Base-by-base conservation (phyloP, 2,329 filamentous ascomycete species). In the Aurifilum marmelostoma region DNA sequence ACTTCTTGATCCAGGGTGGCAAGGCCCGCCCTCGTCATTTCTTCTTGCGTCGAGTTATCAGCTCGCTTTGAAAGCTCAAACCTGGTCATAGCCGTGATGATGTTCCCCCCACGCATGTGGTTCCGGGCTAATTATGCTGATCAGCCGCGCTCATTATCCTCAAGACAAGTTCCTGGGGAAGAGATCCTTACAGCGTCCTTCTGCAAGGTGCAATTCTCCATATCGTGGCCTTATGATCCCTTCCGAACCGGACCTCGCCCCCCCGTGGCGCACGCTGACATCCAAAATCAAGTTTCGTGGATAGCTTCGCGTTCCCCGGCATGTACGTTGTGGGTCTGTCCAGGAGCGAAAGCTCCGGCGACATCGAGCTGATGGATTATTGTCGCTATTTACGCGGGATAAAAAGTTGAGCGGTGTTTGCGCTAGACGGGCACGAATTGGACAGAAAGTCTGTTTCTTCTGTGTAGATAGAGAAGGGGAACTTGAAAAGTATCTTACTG, bases 311-410 rank as follows among this genome's bases (percentile, higher is more conserved):
- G 52, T 32, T 54, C 34, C 7, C 52, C 52, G 32, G 27, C 52
- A 9, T 39, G 37, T 39, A 18, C 18, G 24, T 32, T 56, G 52
- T 56, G 52, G 52, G 52, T 56, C 52, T 56, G 24, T 8, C 32
- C 52, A 56, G 52, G 52, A 56, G 52, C 52, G 52, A 32, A 56
- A 56, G 52, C 52, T 56, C 52, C 52, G 52, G 52, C 24, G 37
- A 12, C 27, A 2, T 24, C 6, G 24, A 56, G 24, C 27, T 32
- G 52, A 56, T 18, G 52, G 52, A 5, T 18, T 47, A 8, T 11
- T n/a, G 1, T 8, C 7, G 8, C 8, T n/a, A 21, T n/a, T 7
- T 47, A 56, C 8, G 32, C 14, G 27, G 12, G 6, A 56, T 21
- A 21, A n/a, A n/a, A n/a, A n/a, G n/a, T n/a, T 56, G 14, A 29